Base-by-base conservation (phyloP, 2,329 filamentous ascomycete species). In the Monilinia polystroma region DNA sequence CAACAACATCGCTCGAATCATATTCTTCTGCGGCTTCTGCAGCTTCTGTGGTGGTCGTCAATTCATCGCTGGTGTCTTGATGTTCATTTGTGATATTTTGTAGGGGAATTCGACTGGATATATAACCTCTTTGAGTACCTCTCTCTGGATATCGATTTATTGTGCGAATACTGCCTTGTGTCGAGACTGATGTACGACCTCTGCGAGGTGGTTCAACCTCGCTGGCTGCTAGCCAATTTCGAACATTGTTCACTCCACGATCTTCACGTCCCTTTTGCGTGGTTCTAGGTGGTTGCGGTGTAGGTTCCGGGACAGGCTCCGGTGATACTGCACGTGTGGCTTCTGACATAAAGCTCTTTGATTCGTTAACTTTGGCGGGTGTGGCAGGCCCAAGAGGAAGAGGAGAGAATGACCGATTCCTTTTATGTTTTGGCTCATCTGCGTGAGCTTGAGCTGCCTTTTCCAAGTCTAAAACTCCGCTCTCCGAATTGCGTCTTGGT, bases 401-500 rank as follows among this genome's bases (percentile, higher is more conserved):
- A 56, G 67, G 51, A 18, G 70, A 73, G 47, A 72, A 68, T 11
- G 74, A 76, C 41, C 70, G 74, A 23, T 70, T 72, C 38, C 74
- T 70, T 57, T 43, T 41, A 41, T 45, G 53, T 55, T 64, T 64
- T 63, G 55, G 47, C 66, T 29, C 56, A 41, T 26, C 67, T 57
- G 64, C 35, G 35, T 59, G 64, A 41, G 69, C 63, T 45, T 55
- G 55, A 38, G 57, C 41, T 38, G 68, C 70, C n/a, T 60, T 68
- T 52, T 67, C 72, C 52, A 72, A 26, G 54, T 72, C 70, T 74
- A 75, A 76, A 7, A 68, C 66, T 6, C 74, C 71, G 62, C 73
- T 77, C 66, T 77, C 75, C 11, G 75, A 77, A 66, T 76, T 76
- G 57, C 75, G 73, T 67, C 75, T 73, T 26, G 47, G 69, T n/a